These are phyloP conservation scores for Fusarium sp. DNA, from an alignment of 2,329 filamentous ascomycete genomes.

Conservation along the genomic window DNA sequence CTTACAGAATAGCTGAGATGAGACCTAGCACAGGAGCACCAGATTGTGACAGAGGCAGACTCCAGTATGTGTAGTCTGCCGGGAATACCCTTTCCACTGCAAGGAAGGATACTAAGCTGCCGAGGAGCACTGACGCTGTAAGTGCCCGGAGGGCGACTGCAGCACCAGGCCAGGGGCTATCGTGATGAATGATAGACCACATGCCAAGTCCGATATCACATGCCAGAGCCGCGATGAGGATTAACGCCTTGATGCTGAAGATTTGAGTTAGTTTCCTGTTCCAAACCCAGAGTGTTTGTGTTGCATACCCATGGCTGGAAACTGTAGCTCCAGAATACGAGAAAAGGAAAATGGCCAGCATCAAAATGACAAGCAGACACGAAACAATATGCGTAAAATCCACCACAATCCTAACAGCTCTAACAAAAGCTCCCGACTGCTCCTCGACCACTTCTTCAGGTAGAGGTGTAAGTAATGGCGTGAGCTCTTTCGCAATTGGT, in stretches of 20 bases:
- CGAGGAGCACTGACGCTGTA: slow-evolving; percentile 53
- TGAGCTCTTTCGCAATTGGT: slow-evolving; percentile 41
- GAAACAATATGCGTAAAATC: slow-evolving; percentile 52
- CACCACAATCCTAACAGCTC: slow-evolving; percentile 49
- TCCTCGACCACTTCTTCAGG: slow-evolving; percentile 46
- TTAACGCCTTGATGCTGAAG: slow-evolving; percentile 45
- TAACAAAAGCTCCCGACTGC: slow-evolving; percentile 40
- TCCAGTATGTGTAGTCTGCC: slow-evolving; percentile 55
- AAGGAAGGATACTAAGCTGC: slow-evolving; percentile 54
- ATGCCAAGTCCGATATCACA: slow-evolving; percentile 56
- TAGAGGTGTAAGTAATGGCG: slow-evolving; percentile 44
- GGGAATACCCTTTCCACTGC: slow-evolving; percentile 56
- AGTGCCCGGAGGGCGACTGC: slow-evolving; percentile 51
- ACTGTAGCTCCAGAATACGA: slow-evolving; percentile 44
- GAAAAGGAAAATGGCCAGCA: slow-evolving; percentile 52
- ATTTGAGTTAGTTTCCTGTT: slow-evolving; percentile 10
- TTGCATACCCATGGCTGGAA: slow-evolving; percentile 41
- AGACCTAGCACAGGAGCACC: slow-evolving; percentile 54
- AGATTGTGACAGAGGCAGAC: slow-evolving; percentile 47
- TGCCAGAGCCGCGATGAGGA: slow-evolving; percentile 51
- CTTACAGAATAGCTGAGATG: slow-evolving; percentile 55
- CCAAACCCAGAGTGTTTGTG: neutral
- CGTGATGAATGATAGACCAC: slow-evolving; percentile 51
- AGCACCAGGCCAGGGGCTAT: slow-evolving; percentile 51
- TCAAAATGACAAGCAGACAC: slow-evolving; percentile 51